These are phyloP conservation scores for Irpex sp. DNA, from an alignment of 1,284 basidiomycete species.

Conservation along the genomic window DNA sequence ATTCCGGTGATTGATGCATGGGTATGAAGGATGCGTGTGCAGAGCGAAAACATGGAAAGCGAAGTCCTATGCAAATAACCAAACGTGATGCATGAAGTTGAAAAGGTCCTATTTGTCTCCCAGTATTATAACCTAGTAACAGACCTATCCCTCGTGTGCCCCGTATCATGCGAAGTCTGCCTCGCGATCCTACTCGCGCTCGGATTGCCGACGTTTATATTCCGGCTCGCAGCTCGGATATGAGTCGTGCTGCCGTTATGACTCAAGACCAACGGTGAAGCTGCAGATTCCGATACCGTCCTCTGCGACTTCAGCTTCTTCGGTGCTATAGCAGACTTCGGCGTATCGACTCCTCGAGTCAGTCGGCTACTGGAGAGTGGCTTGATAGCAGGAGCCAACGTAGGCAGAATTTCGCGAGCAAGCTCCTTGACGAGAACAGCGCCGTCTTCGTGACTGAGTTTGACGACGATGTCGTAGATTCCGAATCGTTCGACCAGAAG, in stretches of 20 bases:
- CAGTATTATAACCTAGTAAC: background rate
- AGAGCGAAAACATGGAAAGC: background rate
- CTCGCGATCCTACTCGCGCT: background rate
- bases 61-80: background rate
- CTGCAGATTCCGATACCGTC: slow-evolving; percentile 64
- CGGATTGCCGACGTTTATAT: background rate
- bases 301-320: slow-evolving; percentile 53
- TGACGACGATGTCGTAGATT: slow-evolving; percentile 73
- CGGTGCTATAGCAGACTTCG: slow-evolving; percentile 50
- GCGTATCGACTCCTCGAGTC: slow-evolving; percentile 33
- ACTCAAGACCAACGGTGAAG: slow-evolving; percentile 24
- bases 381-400: slow-evolving; percentile 63
- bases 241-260: slow-evolving; percentile 13
- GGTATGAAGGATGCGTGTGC: background rate
- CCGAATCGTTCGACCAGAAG: slow-evolving; percentile 79
- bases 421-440: slow-evolving; percentile 90
- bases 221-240: slow-evolving; percentile 10
- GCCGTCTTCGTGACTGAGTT: slow-evolving; percentile 77
- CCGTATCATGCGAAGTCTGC: background rate
- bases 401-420: slow-evolving; percentile 78
- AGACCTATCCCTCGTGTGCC: background rate
- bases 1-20: background rate
- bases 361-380: slow-evolving; percentile 36
- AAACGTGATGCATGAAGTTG: background rate
- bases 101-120: background rate